A percentile compares a stretch with the other conserved stretches of the same genome.
phyloP scores from a whole-genome alignment of 2,329 filamentous ascomycete genomes.

The Fusarium miscanthi region DNA sequence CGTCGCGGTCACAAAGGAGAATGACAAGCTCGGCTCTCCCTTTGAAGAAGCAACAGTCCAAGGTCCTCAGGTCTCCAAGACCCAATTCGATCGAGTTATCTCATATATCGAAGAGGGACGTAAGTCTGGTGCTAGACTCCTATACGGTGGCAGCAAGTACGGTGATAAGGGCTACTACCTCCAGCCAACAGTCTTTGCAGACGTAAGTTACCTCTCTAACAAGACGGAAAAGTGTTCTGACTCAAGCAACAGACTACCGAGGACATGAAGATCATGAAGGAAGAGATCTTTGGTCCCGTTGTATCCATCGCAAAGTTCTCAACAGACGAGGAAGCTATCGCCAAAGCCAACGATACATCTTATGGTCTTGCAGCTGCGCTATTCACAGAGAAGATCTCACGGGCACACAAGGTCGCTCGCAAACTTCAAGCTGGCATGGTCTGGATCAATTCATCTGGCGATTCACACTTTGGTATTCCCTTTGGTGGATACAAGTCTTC shows the following conservation, averaged over 20 bases:
- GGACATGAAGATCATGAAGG: conserved; percentile 45
- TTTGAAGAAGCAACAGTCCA: conserved; percentile 72
- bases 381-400: conserved; percentile 64
- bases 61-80: conserved; percentile 73
- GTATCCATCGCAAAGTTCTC: conserved; percentile 44
- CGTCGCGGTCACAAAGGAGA: conserved; percentile 56
- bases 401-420: conserved; percentile 53
- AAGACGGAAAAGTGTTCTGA: conserved; percentile 36
- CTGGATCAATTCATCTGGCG: conserved; percentile 51
- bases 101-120: conserved; percentile 74
- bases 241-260: conserved; percentile 32
- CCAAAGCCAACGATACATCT: conserved; percentile 54
- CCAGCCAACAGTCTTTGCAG: conserved; percentile 44
- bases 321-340: conserved; percentile 40
- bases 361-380: conserved; percentile 66
- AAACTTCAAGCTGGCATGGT: conserved; percentile 65
- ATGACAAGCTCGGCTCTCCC: conserved; percentile 70
- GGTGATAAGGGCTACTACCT: conserved; percentile 45
- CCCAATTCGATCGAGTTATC: conserved; percentile 72
- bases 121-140: conserved; percentile 68
- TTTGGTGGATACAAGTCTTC: conserved; percentile 46
- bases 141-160: conserved; percentile 49
- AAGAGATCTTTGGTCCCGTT: conserved; percentile 49
- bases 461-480: conserved; percentile 44
- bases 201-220: conserved; percentile 27